Conservation (phyloP, 352 stramenopile species). For the Aphanomyces stellatus region DNA sequence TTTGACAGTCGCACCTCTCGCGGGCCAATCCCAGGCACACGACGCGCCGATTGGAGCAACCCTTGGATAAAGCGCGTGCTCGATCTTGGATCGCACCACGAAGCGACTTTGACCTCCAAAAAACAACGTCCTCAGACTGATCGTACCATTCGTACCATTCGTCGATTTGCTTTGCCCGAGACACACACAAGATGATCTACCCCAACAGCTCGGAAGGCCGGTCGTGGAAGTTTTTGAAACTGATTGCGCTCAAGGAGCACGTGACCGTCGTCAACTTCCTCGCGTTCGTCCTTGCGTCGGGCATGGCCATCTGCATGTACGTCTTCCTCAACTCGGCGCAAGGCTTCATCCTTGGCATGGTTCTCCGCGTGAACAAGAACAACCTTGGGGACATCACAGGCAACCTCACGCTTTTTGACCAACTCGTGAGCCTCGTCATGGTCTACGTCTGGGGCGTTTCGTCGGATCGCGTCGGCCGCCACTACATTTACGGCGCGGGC, state of each 20-base stretch:
- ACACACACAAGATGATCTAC: too few species aligned
- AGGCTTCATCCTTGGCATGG: neutral
- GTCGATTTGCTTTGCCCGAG: too few species aligned
- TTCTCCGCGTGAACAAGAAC: neutral
- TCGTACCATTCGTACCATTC: too few species aligned
- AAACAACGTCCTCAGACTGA: too few species aligned
- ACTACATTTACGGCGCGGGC: neutral
- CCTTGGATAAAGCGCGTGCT: too few species aligned
- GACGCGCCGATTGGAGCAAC: too few species aligned
- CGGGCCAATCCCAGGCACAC: too few species aligned
- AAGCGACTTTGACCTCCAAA: too few species aligned
- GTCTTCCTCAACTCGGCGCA: slow-evolving; percentile 6
- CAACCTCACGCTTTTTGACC: slow-evolving; percentile 12
- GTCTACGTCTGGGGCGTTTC: neutral
- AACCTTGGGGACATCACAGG: neutral
- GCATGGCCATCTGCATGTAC: slow-evolving; percentile 8
- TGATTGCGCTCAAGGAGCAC: neutral
- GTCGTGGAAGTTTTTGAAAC: slow-evolving; percentile 12
- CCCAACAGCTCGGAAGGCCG: neutral
- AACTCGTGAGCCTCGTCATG: neutral
- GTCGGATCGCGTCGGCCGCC: neutral
- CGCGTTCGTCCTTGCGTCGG: slow-evolving; percentile 4
- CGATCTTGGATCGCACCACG: too few species aligned
- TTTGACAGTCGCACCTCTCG: too few species aligned
- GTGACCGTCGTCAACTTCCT: slow-evolving; percentile 4